Evolutionary conservation across 768 basidiomycete genomes (phyloP), one percentile per base, ranked within the genome.

Genomic region (Stropharia rugosoannulata): DNA sequence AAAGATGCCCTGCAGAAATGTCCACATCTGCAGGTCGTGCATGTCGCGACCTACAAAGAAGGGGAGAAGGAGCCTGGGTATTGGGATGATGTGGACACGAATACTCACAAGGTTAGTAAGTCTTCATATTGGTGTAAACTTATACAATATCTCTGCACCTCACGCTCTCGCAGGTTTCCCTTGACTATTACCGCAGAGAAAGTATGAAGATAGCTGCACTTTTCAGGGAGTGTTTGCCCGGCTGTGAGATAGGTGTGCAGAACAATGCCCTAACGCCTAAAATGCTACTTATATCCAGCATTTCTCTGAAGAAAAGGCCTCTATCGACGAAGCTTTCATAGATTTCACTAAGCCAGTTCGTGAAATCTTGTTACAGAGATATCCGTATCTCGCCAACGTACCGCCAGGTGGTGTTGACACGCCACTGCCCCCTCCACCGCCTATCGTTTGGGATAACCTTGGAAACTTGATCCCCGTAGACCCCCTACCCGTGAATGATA

Each of bases 311-410:
- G 96, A 99, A 72, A 97, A 95, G 68, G 97, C 97, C 19, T 96
- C 93, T 0, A 97, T 98, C 36, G 97, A 98, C 64, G 97, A 99
- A 66, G 94, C 93, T 0, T 99, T 95, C 70, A 84, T 98, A 54
- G 96, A 98, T 69, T 82, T 98, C 54, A 91, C 94, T 3, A 79
- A 79, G 8, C 87, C 89, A 35, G 85, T 93, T n/a, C 85, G 91
- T 37, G 82, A 87, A 54, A 74, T 81, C 43, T 71, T 99, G 1
- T 73, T 98, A 2, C 78, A 82, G 47, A 76, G 84, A 40, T 93
- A 88, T 64, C 91, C 95, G 0, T 78, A 92, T 66, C 83, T 99
- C 22, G 79, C 84, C 0, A 67, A 81, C 16, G 80, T 88, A 2
- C 94, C 95, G 1, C 66, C 77, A 0, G 82, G 81, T 6, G 93